A percentile compares a stretch with the other conserved stretches of the same genome.
Evolutionary conservation across 176 grass and related monocot genomes (phyloP).

Genomic region (Musa acuminata): DNA sequence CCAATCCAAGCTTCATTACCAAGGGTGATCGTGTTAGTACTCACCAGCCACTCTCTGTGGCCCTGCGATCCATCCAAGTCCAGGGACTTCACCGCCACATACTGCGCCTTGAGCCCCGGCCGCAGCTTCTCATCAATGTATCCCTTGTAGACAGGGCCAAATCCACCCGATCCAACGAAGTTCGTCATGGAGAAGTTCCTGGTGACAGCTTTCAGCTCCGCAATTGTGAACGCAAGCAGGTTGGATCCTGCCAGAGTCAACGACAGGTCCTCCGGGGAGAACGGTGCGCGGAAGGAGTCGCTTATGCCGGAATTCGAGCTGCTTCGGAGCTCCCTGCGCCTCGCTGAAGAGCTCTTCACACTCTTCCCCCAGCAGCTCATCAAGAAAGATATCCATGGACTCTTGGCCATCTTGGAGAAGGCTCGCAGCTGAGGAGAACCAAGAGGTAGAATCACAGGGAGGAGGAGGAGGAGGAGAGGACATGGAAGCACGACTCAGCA

Average conservation of each 20-base stretch:
- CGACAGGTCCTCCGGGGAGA: conserved; percentile 71
- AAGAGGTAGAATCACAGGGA: too few species aligned
- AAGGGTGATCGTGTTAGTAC: not conserved
- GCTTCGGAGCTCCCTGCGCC: not conserved
- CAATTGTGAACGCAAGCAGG: conserved; percentile 76
- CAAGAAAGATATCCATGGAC: conserved; percentile 26
- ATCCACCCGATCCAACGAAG: conserved; percentile 76
- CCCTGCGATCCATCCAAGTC: conserved; percentile 73
- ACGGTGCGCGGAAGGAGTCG: conserved; percentile 15
- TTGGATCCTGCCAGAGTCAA: conserved; percentile 53
- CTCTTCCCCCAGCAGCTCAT: conserved; percentile 27
- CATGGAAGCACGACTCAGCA: not conserved
- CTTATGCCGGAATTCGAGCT: not conserved
- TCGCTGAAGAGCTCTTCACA: not conserved
- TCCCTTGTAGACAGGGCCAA: conserved; percentile 94
- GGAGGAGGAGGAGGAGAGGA: not conserved
- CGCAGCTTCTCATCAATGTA: conserved; percentile 39
- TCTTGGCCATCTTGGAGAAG: not conserved
- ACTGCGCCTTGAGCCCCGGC: conserved; percentile 48
- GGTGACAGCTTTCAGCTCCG: conserved; percentile 58
- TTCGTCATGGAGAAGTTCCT: conserved; percentile 61
- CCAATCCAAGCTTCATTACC: too few species aligned
- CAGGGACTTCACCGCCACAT: conserved; percentile 90
- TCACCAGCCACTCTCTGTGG: conserved; percentile 88
- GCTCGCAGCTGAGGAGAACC: not conserved